phyloP scores from a whole-genome alignment of 495 filamentous ascomycete species.

The Lasiosphaeria ovina region DNA sequence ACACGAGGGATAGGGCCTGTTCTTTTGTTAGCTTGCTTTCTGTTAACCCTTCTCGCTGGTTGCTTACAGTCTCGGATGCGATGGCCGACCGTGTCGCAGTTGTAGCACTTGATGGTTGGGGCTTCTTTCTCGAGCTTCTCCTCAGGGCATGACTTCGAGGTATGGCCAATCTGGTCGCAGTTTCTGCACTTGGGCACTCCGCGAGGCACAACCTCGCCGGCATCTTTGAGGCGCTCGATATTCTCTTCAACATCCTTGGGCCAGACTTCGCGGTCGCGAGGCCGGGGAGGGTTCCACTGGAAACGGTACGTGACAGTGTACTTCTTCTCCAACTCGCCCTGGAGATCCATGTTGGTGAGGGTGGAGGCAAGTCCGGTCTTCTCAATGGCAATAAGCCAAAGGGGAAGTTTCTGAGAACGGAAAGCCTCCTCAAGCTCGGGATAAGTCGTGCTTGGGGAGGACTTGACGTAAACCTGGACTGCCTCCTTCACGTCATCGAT shows the following conservation, averaged over 20 bases:
- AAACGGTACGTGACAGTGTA: conserved; percentile 72
- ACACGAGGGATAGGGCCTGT: conserved; percentile 50
- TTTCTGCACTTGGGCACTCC: conserved; percentile 66
- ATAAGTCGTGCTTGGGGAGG: conserved; percentile 63
- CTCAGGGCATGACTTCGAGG: conserved; percentile 61
- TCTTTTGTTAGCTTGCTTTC: conserved; percentile 26
- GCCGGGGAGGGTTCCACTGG: conserved; percentile 61
- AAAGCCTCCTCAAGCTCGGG: conserved; percentile 71
- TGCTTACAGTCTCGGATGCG: conserved; percentile 65
- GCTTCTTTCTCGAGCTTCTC: conserved; percentile 51
- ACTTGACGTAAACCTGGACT: conserved; percentile 71
- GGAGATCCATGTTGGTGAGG: conserved; percentile 76
- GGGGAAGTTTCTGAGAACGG: conserved; percentile 56
- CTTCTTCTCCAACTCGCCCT: conserved; percentile 74
- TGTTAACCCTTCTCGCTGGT: conserved; percentile 10
- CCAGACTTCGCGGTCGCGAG: conserved; percentile 59
- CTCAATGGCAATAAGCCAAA: conserved; percentile 77
- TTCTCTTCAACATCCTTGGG: conserved; percentile 67
- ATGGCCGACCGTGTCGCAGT: conserved; percentile 69
- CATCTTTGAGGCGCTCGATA: conserved; percentile 66
- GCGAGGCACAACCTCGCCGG: conserved; percentile 67
- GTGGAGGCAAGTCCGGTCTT: conserved; percentile 56
- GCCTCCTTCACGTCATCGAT: conserved; percentile 73
- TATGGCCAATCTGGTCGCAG: conserved; percentile 75
- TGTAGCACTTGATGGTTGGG: conserved; percentile 65